Base-by-base conservation (phyloP, 768 basidiomycete species). In the Macrolepiota fuliginosa region DNA sequence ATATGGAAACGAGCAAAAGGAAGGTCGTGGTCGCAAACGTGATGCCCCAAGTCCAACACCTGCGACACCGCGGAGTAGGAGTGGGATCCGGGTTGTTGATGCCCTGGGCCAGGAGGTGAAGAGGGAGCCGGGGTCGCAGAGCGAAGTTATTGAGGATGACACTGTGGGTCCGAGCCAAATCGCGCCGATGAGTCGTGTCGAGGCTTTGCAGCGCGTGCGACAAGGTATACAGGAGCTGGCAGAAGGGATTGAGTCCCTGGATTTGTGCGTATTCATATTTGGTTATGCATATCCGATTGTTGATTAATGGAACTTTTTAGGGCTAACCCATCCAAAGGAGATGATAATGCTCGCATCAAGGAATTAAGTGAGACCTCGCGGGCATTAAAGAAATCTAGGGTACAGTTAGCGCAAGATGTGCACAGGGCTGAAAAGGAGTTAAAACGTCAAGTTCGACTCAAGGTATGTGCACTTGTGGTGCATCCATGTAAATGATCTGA, bases 51-150 rank as follows among this genome's bases (percentile, higher is more conserved):
- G 63, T 15, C 59, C 63, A 1, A 59, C 54, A 36, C 53, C 55
- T 53, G 45, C 63, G 42, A 65, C 66, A 32, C 62, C 67, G 57
- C 65, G 71, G 10, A 80, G 66, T 55, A 79, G 70, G 65, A 81
- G 77, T 63, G 67, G 71, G 25, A 76, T 90, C 54, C 81, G 87
- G 46, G 74, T 91, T 36, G 80, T 90, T 45, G 89, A 92, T 68
- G 86, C 86, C 4, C 85, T 88, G 82, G 90, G 89, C 7, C 80
- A 76, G 56, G 83, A 86, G 65, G 75, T 89, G 15, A 77, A 81
- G 56, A 76, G 75, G 4, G 62, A 58, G 37, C 12, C 9, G 15
- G 68, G 62, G 63, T 69, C 55, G 51, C 9, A 60, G 45, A 61
- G 51, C 40, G 62, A 69, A 27, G 60, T 66, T 13, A 61, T 67